Conservation (phyloP, 345 rosid species). For the Raphanus sativus region DNA sequence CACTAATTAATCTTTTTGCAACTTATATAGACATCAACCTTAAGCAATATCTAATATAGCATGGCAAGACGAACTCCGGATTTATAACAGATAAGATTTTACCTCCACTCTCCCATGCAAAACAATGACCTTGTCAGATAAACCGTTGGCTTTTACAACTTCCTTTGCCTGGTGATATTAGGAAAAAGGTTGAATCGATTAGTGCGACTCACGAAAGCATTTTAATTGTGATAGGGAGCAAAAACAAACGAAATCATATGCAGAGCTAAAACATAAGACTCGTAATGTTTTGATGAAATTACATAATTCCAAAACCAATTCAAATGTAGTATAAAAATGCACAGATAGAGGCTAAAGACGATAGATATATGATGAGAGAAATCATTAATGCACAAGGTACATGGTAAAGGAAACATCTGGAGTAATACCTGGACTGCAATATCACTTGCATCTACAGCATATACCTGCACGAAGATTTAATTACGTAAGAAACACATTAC, state of each 20-base stretch:
- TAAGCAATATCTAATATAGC: not conserved
- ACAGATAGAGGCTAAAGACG: not conserved
- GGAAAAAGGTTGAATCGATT: slow-evolving; percentile 3
- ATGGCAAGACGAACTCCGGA: slow-evolving; percentile 9
- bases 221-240: slow-evolving; percentile 1
- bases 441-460: slow-evolving; percentile 96
- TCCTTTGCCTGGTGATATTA: slow-evolving; percentile 68
- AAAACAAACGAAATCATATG: slow-evolving; percentile 6
- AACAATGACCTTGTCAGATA: slow-evolving; percentile 76
- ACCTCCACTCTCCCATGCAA: slow-evolving; percentile 97
- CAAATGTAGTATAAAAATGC: not conserved
- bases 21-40: not conserved
- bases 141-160: slow-evolving; percentile 89
- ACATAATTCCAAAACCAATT: not conserved
- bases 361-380: no score
- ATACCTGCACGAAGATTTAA: slow-evolving; percentile 57
- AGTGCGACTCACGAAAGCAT: slow-evolving; percentile 1
- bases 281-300: not conserved
- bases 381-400: not conserved
- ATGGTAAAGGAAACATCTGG: slow-evolving; percentile 22
- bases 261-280: slow-evolving; percentile 17
- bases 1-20: slow-evolving; percentile 4
- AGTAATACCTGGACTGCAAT: slow-evolving; percentile 90
- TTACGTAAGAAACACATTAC: slow-evolving; percentile 33
- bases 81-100: slow-evolving; percentile 24